Percentiles rank a stretch among this genome's conserved stretches.
Evolutionary conservation across 1,139 yeast genomes (phyloP).

Genomic region (Sugiyamaella sp.): DNA sequence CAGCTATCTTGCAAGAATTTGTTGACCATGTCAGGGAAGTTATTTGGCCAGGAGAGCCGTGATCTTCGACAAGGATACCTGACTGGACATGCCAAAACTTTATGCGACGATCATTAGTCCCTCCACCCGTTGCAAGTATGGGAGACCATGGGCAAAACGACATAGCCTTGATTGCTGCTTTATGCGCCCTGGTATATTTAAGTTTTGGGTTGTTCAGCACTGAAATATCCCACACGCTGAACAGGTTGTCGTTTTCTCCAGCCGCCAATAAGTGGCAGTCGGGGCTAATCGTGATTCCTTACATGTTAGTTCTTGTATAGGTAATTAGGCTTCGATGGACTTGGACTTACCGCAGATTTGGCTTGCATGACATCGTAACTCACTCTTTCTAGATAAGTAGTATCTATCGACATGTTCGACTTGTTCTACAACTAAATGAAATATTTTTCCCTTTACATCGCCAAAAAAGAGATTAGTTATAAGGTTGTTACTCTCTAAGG

Average conservation of each 20-base stretch:
- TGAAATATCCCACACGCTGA: slow-evolving; percentile 38
- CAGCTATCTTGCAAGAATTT: slow-evolving; percentile 63
- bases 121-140: slow-evolving; percentile 80
- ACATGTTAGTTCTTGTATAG: slow-evolving; percentile 38
- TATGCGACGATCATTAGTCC: slow-evolving; percentile 82
- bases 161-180: slow-evolving; percentile 59
- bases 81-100: slow-evolving; percentile 81
- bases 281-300: slow-evolving; percentile 41
- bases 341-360: slow-evolving; percentile 21
- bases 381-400: background rate
- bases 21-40: slow-evolving; percentile 80
- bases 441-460: slow-evolving; percentile 10
- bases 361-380: slow-evolving; percentile 13
- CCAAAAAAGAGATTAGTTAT: slow-evolving; percentile 5
- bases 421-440: background rate
- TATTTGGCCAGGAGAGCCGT: slow-evolving; percentile 68
- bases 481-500: background rate
- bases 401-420: background rate
- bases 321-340: background rate
- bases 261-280: slow-evolving; percentile 38
- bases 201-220: slow-evolving; percentile 26
- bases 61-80: slow-evolving; percentile 64
- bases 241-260: slow-evolving; percentile 42
- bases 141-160: slow-evolving; percentile 73
- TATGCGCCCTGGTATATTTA: slow-evolving; percentile 37